Evolutionary conservation across 192 early-diverging fungal species (phyloP).

Genomic region (Phycomyces blakesleeanus): DNA sequence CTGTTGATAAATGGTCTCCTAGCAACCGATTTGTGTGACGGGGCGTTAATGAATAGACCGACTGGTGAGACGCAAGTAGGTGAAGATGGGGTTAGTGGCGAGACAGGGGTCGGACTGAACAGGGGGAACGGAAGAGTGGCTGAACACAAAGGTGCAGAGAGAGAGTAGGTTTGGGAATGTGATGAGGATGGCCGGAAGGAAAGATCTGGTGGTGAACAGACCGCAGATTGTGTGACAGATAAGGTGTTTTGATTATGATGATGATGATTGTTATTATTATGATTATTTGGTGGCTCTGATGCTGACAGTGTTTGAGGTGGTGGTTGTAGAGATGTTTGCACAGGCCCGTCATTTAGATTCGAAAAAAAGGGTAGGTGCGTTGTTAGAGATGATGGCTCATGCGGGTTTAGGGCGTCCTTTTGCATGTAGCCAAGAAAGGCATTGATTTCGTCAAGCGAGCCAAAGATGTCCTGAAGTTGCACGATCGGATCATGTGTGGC

Average conservation of each 20-base stretch:
- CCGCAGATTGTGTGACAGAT: background rate
- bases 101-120: too few relatives aligned
- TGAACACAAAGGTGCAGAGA: background rate
- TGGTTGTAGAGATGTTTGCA: background rate
- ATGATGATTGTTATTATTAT: too few relatives aligned
- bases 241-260: too few relatives aligned
- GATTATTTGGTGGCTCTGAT: too few relatives aligned
- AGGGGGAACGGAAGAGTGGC: too few relatives aligned
- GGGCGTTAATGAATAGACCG: background rate
- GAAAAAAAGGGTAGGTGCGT: background rate
- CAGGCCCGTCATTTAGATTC: background rate
- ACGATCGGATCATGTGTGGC: background rate
- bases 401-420: background rate
- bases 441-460: background rate
- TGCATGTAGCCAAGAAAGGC: background rate
- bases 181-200: background rate
- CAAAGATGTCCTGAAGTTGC: background rate
- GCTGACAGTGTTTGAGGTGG: too few relatives aligned
- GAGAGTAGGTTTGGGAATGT: background rate
- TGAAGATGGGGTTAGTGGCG: too few relatives aligned
- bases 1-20: slow-evolving; percentile 1
- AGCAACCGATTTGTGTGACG: background rate
- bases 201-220: background rate
- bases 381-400: background rate
- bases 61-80: too few relatives aligned